A percentile compares a stretch with the other conserved stretches of the same genome.
These are phyloP conservation scores for Parathielavia appendiculata DNA, from an alignment of 495 filamentous ascomycete species.

Conservation along the genomic window DNA sequence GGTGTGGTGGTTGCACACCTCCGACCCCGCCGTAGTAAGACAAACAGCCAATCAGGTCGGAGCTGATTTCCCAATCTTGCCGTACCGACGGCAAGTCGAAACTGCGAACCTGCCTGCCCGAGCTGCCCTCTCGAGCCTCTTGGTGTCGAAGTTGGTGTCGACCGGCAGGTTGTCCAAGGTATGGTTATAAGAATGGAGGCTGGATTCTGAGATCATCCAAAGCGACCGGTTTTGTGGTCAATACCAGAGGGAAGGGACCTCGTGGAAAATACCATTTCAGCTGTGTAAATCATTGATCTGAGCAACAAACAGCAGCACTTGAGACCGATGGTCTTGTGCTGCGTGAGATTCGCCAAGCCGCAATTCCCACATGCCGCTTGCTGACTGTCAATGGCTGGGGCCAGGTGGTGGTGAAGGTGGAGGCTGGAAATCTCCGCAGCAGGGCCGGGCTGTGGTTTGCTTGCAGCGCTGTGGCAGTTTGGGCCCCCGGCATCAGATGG, in stretches of 20 bases:
- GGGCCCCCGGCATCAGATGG: constrained; percentile 11
- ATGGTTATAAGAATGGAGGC: constrained; percentile 9
- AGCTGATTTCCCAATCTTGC: constrained; percentile 21
- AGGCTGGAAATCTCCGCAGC: constrained; percentile 3
- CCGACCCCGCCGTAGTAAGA: constrained; percentile 29
- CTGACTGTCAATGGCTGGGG: constrained; percentile 12
- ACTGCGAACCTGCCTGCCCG: constrained; percentile 22
- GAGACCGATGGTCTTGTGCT: background rate
- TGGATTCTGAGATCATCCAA: background rate
- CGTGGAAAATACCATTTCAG: too few relatives aligned
- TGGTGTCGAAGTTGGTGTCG: constrained; percentile 12
- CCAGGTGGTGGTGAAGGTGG: constrained; percentile 3
- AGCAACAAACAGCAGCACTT: too few relatives aligned
- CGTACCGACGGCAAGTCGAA: constrained; percentile 27
- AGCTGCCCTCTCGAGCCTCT: constrained; percentile 2
- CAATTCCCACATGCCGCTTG: background rate
- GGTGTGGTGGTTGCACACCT: constrained; percentile 28
- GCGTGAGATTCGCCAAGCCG: constrained; percentile 1
- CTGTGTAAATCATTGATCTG: too few relatives aligned
- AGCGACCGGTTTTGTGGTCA: too few relatives aligned
- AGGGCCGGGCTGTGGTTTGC: constrained; percentile 4
- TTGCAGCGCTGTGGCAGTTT: background rate
- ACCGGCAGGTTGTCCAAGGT: constrained; percentile 12
- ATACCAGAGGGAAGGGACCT: too few relatives aligned
- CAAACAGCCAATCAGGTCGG: constrained; percentile 28